phyloP scores from a whole-genome alignment of 345 rosid species.

The Salix udensis region DNA sequence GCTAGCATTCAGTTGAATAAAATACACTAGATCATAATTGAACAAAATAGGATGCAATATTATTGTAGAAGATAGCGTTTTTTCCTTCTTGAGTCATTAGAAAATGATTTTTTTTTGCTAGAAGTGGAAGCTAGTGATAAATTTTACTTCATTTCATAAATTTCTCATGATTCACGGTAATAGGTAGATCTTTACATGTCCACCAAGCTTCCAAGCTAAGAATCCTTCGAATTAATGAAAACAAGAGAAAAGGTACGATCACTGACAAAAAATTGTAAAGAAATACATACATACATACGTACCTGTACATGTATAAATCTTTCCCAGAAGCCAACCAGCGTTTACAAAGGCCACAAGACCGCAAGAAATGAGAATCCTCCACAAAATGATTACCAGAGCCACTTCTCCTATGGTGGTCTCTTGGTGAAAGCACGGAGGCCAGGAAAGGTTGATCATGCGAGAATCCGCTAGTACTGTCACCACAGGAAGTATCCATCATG shows the following conservation, averaged over 20 bases:
- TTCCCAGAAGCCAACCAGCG: constrained; percentile 58
- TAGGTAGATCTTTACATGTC: background rate
- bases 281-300: background rate
- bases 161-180: too few relatives aligned
- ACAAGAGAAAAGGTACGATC: background rate
- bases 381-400: constrained; percentile 2
- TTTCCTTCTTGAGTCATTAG: too few relatives aligned
- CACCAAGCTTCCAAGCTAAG: background rate
- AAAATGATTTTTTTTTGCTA: too few relatives aligned
- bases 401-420: constrained; percentile 14
- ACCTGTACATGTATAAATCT: constrained; percentile 92
- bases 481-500: background rate
- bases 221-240: background rate
- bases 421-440: constrained; percentile 47
- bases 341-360: constrained; percentile 69
- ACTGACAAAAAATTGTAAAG: background rate
- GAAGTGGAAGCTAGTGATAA: too few relatives aligned
- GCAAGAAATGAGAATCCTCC: constrained; percentile 48
- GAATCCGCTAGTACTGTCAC: background rate
- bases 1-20: background rate
- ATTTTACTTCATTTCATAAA: background rate
- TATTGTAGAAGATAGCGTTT: too few relatives aligned
- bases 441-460: constrained; percentile 32
- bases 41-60: background rate
- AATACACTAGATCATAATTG: background rate